Conservation (phyloP, 2,329 filamentous ascomycete species). For the Fusarium abutilonis region DNA sequence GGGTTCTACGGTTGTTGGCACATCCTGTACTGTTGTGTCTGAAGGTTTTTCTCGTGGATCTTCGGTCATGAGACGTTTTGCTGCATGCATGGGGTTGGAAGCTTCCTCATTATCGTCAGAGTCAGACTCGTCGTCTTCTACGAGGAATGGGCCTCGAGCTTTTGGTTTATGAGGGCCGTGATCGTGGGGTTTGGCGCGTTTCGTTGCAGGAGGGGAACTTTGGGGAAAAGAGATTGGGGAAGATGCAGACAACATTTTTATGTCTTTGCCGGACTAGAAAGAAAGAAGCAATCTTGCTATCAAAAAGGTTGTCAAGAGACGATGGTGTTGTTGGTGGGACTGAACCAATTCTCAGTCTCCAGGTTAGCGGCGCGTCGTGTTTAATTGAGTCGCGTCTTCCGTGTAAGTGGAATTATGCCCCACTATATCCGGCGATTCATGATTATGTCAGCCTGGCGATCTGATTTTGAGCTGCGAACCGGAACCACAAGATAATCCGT, state of each 20-base stretch:
- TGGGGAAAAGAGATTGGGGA: conserved; percentile 67
- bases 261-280: background rate
- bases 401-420: conserved; percentile 15
- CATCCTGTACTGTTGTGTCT: background rate
- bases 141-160: conserved; percentile 52
- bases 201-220: conserved; percentile 56
- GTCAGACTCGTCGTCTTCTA: conserved; percentile 53
- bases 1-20: conserved; percentile 5
- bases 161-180: conserved; percentile 50
- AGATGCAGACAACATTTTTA: conserved; percentile 67
- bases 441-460: conserved; percentile 41
- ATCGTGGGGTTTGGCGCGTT: conserved; percentile 52
- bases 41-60: conserved; percentile 34
- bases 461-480: conserved; percentile 9
- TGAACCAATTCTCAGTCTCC: conserved; percentile 23
- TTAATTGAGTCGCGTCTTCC: conserved; percentile 46
- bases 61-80: conserved; percentile 49
- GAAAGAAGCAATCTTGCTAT: background rate
- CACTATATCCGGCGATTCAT: conserved; percentile 15
- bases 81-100: conserved; percentile 26
- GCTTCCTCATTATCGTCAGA: conserved; percentile 34
- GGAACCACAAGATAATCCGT: conserved; percentile 47
- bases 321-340: conserved; percentile 22
- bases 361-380: conserved; percentile 43
- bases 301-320: conserved; percentile 2